phyloP scores from a whole-genome alignment of 73 alveolate species.

The Effrenium voratum region DNA sequence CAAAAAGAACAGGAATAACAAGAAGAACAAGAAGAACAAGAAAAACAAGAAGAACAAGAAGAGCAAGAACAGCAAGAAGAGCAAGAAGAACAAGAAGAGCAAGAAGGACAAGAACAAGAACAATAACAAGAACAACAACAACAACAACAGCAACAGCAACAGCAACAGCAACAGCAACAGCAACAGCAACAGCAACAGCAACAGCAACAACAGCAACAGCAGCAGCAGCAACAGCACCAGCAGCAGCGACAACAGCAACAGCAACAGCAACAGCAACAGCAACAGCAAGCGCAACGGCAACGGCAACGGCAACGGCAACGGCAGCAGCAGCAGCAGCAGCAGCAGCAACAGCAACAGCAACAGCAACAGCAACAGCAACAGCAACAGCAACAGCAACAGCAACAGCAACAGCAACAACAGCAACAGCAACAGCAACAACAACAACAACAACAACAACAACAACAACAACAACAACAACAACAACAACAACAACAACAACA shows the following conservation, averaged over 20 bases:
- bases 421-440: not conserved
- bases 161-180: not conserved
- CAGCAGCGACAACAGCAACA: not conserved
- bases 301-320: not conserved
- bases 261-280: not conserved
- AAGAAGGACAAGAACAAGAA: no score
- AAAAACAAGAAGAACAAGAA: no score
- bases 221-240: not conserved
- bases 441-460: not conserved
- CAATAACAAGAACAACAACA: no score
- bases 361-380: not conserved
- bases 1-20: no score
- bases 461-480: not conserved
- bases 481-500: not conserved
- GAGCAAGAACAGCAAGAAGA: no score
- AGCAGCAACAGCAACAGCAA: not conserved
- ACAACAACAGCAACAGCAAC: not conserved
- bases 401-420: not conserved
- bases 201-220: not conserved
- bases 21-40: no score
- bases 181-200: not conserved
- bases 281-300: no score
- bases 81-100: no score
- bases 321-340: not conserved
- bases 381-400: constrained; percentile 1